phyloP scores from a whole-genome alignment of 768 basidiomycete species.

The Crucibulum laeve region DNA sequence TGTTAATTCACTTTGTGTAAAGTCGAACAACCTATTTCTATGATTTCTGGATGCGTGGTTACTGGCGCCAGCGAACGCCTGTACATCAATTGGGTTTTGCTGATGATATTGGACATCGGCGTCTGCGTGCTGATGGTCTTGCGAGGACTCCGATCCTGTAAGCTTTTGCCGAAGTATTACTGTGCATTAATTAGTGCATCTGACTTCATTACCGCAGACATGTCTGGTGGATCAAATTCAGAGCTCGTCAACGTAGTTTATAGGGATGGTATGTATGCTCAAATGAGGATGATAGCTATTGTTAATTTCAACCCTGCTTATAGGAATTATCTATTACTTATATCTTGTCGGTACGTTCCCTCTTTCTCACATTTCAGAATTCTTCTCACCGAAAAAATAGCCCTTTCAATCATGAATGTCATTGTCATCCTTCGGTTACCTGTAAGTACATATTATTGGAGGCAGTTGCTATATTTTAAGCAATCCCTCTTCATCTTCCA shows the following conservation, averaged over 20 bases:
- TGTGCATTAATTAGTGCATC: too few species aligned
- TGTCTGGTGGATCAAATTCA: conserved; percentile 5
- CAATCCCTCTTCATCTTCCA: too few species aligned
- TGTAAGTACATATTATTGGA: not conserved
- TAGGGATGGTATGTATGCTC: conserved; percentile 2
- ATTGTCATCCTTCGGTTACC: not conserved
- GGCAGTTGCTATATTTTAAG: too few species aligned
- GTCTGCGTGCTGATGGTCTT: conserved; percentile 4
- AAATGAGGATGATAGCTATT: too few species aligned
- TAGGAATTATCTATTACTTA: conserved; percentile 6
- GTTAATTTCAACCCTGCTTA: too few species aligned
- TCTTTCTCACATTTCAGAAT: not conserved
- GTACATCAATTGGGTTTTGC: conserved; percentile 6
- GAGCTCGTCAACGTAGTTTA: conserved; percentile 5
- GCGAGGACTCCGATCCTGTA: conserved; percentile 4
- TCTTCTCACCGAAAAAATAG: not conserved
- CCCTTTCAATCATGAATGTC: not conserved
- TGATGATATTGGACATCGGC: conserved; percentile 5
- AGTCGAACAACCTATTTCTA: conserved; percentile 1
- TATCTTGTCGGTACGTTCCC: conserved; percentile 6
- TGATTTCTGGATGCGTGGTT: conserved; percentile 2
- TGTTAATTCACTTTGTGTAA: not conserved
- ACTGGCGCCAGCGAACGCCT: conserved; percentile 1
- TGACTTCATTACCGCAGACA: not conserved
- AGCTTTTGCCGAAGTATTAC: not conserved